A percentile compares a stretch with the other conserved stretches of the same genome.
Evolutionary conservation across 164 flowering plant species (phyloP).

Genomic region (Berberis thunbergii): DNA sequence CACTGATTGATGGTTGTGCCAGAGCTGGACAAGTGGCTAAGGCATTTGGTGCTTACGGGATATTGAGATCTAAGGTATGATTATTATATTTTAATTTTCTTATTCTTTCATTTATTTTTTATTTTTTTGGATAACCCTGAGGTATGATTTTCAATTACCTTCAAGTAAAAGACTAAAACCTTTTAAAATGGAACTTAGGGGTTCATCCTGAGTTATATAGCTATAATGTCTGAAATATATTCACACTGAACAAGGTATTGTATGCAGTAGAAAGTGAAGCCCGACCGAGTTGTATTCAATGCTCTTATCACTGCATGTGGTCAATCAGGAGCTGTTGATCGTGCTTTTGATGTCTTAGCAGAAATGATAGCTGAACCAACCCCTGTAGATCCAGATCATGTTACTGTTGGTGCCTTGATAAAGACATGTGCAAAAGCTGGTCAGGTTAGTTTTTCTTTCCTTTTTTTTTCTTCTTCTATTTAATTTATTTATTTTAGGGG

Average conservation of each 20-base stretch:
- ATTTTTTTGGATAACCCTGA: conserved; percentile 28
- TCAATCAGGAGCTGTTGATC: conserved; percentile 90
- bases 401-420: conserved; percentile 87
- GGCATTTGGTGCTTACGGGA: conserved; percentile 97
- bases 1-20: conserved; percentile 96
- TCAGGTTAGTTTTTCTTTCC: conserved; percentile 37
- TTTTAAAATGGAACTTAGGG: no score
- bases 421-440: conserved; percentile 80
- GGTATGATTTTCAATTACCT: conserved; percentile 27
- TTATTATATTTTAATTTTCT: background rate
- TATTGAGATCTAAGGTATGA: conserved; percentile 88
- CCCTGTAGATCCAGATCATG: conserved; percentile 84
- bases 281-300: conserved; percentile 95
- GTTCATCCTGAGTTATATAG: no score
- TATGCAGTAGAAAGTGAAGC: conserved; percentile 94
- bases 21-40: conserved; percentile 93
- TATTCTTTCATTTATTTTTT: background rate
- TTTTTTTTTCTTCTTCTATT: background rate
- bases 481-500: no score
- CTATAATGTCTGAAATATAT: no score
- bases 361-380: conserved; percentile 74
- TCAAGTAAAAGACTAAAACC: background rate
- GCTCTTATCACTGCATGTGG: conserved; percentile 98
- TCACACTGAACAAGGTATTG: conserved; percentile 28
- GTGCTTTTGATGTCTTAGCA: conserved; percentile 93